Evolutionary conservation across 495 filamentous ascomycete species (phyloP), one percentile per base, ranked within the genome.

Genomic region (Recurvomyces mirabilis): DNA sequence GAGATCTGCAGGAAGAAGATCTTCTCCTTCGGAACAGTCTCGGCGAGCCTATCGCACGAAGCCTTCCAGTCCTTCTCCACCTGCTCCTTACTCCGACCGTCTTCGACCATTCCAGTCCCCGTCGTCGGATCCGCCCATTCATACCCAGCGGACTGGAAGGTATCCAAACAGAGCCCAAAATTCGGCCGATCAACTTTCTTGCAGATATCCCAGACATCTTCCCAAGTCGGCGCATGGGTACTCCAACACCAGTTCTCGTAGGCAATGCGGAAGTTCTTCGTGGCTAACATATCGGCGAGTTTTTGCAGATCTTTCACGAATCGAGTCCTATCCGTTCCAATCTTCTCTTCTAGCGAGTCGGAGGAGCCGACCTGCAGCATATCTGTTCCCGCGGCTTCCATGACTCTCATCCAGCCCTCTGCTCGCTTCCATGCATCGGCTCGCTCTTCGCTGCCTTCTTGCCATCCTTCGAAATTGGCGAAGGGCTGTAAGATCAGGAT

Each of bases 221-320:
- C 69, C 82, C 82, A 89, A 5, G 60, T 68, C 4, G 77, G 77
- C 0, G 82, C 82, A 22, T 76, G 72, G 0, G 80, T 79, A 0
- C 79, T 77, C 85, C 84, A 89, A 62, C 81, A 85, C 82, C 84
- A 87, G 50, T 87, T 87, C 59, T 89, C 83, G 47, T 87, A 89
- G 1, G 82, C 82, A 10, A 89, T 60, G 7, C 75, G 66, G 50
- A 74, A 72, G 0, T 68, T 65, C 19, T 71, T 65, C 18, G 63
- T 51, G 3, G 73, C 70, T 1, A 83, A 71, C 45, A 84, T 58
- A 36, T 84, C 78, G 11, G 73, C 74, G 14, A 89, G 66, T 39
- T 75, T 65, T 17, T 64, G 65, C 0, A 89, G 67, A 54, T 89
- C 84, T 1, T 60, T 50, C 0, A 78, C 71, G 17, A 84, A 68